A percentile compares a stretch with the other conserved stretches of the same genome.
These are phyloP conservation scores for Juncus inflexus DNA, from an alignment of 176 grass and related monocot species.

Conservation along the genomic window DNA sequence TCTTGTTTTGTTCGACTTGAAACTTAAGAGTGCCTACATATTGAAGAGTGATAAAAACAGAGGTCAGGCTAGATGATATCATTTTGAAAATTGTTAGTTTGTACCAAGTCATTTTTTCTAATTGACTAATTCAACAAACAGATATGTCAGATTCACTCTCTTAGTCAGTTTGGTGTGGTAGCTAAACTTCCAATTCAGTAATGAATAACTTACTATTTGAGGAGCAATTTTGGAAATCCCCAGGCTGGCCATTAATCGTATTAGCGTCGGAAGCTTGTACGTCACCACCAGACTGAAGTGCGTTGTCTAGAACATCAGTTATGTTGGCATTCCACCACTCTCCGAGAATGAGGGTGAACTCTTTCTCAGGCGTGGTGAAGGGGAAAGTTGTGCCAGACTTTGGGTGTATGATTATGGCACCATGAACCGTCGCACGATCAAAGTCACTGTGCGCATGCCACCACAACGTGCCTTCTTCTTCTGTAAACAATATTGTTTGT, in stretches of 20 bases:
- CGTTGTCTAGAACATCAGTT: constrained; percentile 39
- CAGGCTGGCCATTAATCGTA: constrained; percentile 49
- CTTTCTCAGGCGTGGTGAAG: constrained; percentile 50
- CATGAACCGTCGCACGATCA: constrained; percentile 30
- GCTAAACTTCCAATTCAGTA: not conserved
- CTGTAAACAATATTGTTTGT: constrained; percentile 14
- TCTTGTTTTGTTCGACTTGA: constrained; percentile 34
- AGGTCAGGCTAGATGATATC: not conserved
- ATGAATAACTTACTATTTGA: constrained; percentile 13
- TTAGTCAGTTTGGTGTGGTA: no score
- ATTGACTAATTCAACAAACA: no score
- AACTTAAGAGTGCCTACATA: constrained; percentile 20
- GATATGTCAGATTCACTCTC: no score
- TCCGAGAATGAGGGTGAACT: constrained; percentile 60
- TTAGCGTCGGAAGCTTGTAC: constrained; percentile 40
- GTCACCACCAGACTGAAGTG: constrained; percentile 34
- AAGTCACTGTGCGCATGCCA: constrained; percentile 36
- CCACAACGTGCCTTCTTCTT: constrained; percentile 34
- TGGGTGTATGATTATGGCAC: constrained; percentile 51
- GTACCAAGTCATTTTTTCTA: no score
- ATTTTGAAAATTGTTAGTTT: no score
- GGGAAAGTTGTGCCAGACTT: constrained; percentile 38
- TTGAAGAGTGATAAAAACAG: not conserved
- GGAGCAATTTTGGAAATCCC: constrained; percentile 25
- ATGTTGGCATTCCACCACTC: constrained; percentile 59